These are phyloP conservation scores for Nemania abortiva DNA, from an alignment of 2,329 filamentous ascomycete species.

Conservation along the genomic window DNA sequence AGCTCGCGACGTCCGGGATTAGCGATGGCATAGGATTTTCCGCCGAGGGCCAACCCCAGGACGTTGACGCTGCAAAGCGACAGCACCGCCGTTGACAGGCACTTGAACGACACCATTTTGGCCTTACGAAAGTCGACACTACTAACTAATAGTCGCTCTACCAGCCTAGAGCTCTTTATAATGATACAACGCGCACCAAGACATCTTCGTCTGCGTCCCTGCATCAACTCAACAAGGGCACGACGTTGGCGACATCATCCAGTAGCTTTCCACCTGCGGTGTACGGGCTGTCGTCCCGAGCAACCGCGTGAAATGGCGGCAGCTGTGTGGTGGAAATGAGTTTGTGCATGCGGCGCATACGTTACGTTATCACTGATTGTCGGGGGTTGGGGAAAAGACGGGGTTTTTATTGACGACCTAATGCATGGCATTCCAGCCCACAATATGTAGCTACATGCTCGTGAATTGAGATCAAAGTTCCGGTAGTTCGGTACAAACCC, in stretches of 20 bases:
- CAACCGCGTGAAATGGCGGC: conserved; percentile 19
- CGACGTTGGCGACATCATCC: conserved; percentile 7
- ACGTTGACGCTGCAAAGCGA: conserved; percentile 17
- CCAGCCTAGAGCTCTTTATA: conserved; percentile 11
- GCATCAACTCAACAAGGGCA: background rate
- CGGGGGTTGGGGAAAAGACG: conserved; percentile 15
- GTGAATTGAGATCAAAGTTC: conserved; percentile 11
- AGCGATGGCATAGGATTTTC: conserved; percentile 21
- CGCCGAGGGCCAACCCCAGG: conserved; percentile 21
- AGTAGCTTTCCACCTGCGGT: conserved; percentile 11
- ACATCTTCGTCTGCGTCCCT: background rate
- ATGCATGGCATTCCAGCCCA: conserved; percentile 3
- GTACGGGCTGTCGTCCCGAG: conserved; percentile 33
- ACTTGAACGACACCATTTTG: conserved; percentile 29
- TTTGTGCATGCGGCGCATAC: conserved; percentile 20
- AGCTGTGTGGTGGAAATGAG: conserved; percentile 37
- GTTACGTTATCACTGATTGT: conserved; percentile 8
- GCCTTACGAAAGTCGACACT: background rate
- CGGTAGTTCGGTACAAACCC: conserved; percentile 21
- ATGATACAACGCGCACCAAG: background rate
- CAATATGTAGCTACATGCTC: background rate
- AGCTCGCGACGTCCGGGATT: conserved; percentile 30
- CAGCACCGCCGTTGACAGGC: conserved; percentile 16
- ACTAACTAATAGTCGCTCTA: background rate
- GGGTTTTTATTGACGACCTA: conserved; percentile 7